Conservation (phyloP, 1,139 yeast species). For the Hanseniaspora sp. region DNA sequence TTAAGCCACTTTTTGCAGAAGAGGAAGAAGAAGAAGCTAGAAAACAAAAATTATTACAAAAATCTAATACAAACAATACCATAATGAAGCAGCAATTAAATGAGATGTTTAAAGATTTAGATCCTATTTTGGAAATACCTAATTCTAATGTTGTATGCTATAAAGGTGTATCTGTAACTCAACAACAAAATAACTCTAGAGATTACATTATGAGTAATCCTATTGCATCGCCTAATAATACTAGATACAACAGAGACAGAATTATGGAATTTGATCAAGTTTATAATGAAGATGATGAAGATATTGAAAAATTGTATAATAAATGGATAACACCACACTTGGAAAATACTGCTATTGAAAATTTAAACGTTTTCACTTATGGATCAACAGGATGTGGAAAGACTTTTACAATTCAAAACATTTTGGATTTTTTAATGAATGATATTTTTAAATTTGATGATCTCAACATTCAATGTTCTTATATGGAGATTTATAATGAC, state of each 20-base stretch:
- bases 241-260: constrained; percentile 31
- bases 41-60: neutral
- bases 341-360: constrained; percentile 44
- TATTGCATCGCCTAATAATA: constrained; percentile 13
- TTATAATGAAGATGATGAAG: constrained; percentile 44
- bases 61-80: neutral
- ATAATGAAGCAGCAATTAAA: constrained; percentile 10
- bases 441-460: constrained; percentile 58
- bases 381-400: constrained; percentile 99
- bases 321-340: constrained; percentile 2
- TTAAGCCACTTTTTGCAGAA: constrained; percentile 9
- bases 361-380: constrained; percentile 89
- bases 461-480: constrained; percentile 55
- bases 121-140: constrained; percentile 7
- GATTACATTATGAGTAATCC: constrained; percentile 12
- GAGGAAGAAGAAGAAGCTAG: constrained; percentile 6
- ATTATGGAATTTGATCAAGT: constrained; percentile 49
- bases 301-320: neutral
- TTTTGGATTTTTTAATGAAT: constrained; percentile 66
- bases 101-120: constrained; percentile 13
- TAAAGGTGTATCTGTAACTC: constrained; percentile 13
- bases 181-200: constrained; percentile 7
- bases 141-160: constrained; percentile 3
- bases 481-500: constrained; percentile 83
- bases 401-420: constrained; percentile 60